Conservation (phyloP, 2,329 filamentous ascomycete genomes). For the Cryphonectria naterciae region DNA sequence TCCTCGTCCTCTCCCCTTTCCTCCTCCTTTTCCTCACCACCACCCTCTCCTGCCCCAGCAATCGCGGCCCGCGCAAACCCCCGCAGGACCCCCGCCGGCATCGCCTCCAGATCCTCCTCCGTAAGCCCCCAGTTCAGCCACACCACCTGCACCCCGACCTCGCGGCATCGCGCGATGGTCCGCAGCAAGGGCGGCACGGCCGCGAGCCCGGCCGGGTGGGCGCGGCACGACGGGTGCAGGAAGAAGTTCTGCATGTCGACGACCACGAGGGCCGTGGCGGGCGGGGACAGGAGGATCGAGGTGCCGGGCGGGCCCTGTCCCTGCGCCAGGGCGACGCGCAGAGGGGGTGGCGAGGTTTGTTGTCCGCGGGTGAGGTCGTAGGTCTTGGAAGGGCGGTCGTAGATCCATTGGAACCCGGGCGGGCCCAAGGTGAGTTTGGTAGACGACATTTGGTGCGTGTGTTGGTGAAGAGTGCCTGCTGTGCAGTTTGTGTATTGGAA, state of each 20-base stretch:
- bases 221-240: constrained; percentile 46
- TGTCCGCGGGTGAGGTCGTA: constrained; percentile 38
- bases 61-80: constrained; percentile 51
- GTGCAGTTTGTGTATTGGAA: background rate
- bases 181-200: constrained; percentile 45
- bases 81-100: constrained; percentile 54
- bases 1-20: no score
- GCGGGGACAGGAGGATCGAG: constrained; percentile 44
- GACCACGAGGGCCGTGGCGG: constrained; percentile 51
- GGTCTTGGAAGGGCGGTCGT: constrained; percentile 33
- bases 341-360: constrained; percentile 7
- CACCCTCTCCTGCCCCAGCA: constrained; percentile 14
- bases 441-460: constrained; percentile 10
- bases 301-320: constrained; percentile 37
- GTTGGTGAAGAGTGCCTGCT: background rate
- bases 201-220: constrained; percentile 45
- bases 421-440: constrained; percentile 36
- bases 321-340: constrained; percentile 36
- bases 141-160: constrained; percentile 53
- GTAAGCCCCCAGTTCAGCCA: constrained; percentile 64
- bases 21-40: background rate
- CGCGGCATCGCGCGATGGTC: constrained; percentile 50
- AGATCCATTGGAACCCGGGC: constrained; percentile 38
- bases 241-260: constrained; percentile 61
- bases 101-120: constrained; percentile 50